Evolutionary conservation across 1,139 yeast genomes (phyloP), one percentile per base, ranked within the genome.

Genomic region (Ogataea hybrid): DNA sequence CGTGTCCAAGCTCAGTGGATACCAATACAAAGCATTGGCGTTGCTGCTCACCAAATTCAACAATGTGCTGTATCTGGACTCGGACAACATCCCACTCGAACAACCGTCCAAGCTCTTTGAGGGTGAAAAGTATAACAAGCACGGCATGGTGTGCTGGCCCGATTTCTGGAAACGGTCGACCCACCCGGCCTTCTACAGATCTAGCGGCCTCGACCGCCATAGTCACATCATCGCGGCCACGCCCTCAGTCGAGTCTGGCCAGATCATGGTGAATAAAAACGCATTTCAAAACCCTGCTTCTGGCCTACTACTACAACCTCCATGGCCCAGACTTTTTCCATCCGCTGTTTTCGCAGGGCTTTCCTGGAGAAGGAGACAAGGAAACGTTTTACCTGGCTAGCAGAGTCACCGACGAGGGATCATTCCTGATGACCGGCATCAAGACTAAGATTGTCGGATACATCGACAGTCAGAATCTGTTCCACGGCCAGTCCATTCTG

Each of bases 151-250:
- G 3, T 48, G 80, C 16, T 83, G 90, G 90, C 88, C 90, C 6
- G 89, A 82, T 57, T 77, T 77, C 46, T 82, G 88, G 89, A 69
- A 73, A 47, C 67, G 89, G 49, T 72, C 83, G 1, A 78, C 83
- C 0, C 68, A 79, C 16, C 88, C 87, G 2, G 65, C 60, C 18
- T 58, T 49, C 37, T 59, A 55, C 33, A 35, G 45, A 14, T 41
- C 52, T 29, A 44, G 59, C 27, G 53, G 58, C 3, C 35, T 56
- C 32, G 35, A 39, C 21, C 43, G 43, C 2, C 34, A 46, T n/a
- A 39, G 51, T 12, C 44, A 44, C 25, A 54, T 54, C 6, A 48
- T 57, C n/a, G 42, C 49, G 6, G 43, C 57, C 1, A 51, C 58
- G 9, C 62, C 63, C 8, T 51, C 61, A 11, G 56, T 57, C 12